Base-by-base conservation (phyloP, 2,329 filamentous ascomycete genomes). In the Aureobasidium uvarum region DNA sequence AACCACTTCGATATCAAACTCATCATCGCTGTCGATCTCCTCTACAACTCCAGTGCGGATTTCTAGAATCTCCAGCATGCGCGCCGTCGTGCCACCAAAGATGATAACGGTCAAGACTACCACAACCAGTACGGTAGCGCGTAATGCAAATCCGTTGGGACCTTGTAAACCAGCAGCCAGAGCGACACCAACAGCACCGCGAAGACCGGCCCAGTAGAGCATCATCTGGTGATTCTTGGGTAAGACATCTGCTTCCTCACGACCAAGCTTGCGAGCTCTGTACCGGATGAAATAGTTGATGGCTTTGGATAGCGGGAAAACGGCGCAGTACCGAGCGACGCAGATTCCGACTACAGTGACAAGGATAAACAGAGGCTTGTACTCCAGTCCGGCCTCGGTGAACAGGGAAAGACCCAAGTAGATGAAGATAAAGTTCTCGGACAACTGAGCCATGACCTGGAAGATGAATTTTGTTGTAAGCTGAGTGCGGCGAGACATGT, bases 341-440 rank as follows among this genome's bases (percentile, higher is more conserved):
- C 94, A 98, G 60, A 99, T 96, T 5, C 95, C 93, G 55, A 94
- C 81, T 4, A 96, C 88, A 0, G 94, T 94, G 70, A 99, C 87
- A 64, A 99, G 89, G 72, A 98, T 98, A 73, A 99, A 91, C 2
- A 96, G 86, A 0, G 95, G 95, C 74, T 97, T 96, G 79, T 96
- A 99, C 67, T 91, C 87, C 28, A 97, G 83, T 58, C 91, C 86
- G 62, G 87, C 88, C 72, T 98, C 93, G 3, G 95, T 97, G 76
- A 99, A 98, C 33, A 99, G 84, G 0, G 95, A 96, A 3, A 99
- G 83, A 6, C 95, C 95, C 0, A 99, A 86, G 74, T 99, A 99
- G 77, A 99, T 99, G 81, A 99, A 99, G 77, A 99, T 99, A 76
- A 99, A 99, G 77, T 99, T 99, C 79, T 99, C 95, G 0, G 94